A percentile compares a stretch with the other conserved stretches of the same genome.
Conservation (phyloP, 331 rosid genomes). For the Acacia pycnantha region DNA sequence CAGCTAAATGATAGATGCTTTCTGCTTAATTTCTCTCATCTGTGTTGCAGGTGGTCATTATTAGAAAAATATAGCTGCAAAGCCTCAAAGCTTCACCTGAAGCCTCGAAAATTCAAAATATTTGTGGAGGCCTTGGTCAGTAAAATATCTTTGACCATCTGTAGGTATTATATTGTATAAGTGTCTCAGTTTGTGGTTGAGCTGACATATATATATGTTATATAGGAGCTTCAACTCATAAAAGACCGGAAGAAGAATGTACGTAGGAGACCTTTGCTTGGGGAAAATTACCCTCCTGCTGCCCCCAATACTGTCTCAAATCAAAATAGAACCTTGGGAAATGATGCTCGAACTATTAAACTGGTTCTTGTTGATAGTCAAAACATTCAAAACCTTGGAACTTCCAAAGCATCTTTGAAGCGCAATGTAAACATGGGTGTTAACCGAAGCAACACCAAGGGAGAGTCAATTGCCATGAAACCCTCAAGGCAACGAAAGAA, state of each 20-base stretch:
- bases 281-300: constrained; percentile 61
- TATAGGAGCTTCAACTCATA: constrained; percentile 96
- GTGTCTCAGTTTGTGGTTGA: constrained; percentile 31
- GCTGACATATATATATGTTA: constrained; percentile 50
- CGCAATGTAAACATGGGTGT: constrained; percentile 70
- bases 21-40: constrained; percentile 27
- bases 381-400: constrained; percentile 84
- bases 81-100: constrained; percentile 98
- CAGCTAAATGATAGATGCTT: constrained; percentile 11
- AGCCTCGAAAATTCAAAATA: constrained; percentile 92
- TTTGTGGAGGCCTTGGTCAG: constrained; percentile 97
- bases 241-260: constrained; percentile 92
- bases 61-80: constrained; percentile 97
- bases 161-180: constrained; percentile 19
- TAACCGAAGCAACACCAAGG: constrained; percentile 72
- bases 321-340: constrained; percentile 68
- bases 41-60: constrained; percentile 89
- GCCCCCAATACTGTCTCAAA: constrained; percentile 47
- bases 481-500: constrained; percentile 82
- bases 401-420: constrained; percentile 69
- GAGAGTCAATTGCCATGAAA: constrained; percentile 73
- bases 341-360: constrained; percentile 70
- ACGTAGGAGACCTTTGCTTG: constrained; percentile 72
- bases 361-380: constrained; percentile 83
- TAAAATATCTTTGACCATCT: constrained; percentile 31